A percentile compares a stretch with the other conserved stretches of the same genome.
Evolutionary conservation across 116 monocot species (phyloP).

Genomic region (Zostera marina): DNA sequence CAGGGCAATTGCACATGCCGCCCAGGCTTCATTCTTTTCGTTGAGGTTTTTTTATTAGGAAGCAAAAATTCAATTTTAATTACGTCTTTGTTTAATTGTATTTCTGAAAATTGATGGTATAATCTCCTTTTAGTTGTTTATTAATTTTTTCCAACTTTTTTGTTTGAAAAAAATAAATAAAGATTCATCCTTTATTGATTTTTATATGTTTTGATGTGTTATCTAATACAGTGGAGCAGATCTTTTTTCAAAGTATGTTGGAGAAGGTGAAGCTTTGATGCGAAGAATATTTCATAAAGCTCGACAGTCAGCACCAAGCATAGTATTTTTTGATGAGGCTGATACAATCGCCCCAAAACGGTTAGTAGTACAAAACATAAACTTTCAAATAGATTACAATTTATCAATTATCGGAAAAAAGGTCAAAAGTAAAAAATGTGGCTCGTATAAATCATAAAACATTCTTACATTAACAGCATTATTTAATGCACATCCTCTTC

Average conservation of each 20-base stretch:
- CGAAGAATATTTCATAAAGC: constrained; percentile 79
- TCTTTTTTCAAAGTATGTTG: constrained; percentile 88
- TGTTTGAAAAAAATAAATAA: not conserved
- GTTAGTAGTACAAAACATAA: constrained; percentile 18
- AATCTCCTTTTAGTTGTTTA: too few species aligned
- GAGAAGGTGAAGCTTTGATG: constrained; percentile 83
- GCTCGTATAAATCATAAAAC: too few species aligned
- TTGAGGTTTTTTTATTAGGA: constrained; percentile 38
- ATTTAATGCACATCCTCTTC: too few species aligned
- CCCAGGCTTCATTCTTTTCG: constrained; percentile 88
- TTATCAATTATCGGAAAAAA: not conserved
- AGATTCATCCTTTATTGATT: not conserved
- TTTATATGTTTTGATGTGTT: not conserved
- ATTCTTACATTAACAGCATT: too few species aligned
- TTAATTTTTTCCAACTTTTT: too few species aligned
- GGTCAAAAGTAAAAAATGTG: not conserved
- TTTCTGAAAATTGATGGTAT: too few species aligned
- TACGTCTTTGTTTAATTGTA: not conserved
- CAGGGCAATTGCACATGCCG: constrained; percentile 84
- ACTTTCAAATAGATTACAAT: not conserved
- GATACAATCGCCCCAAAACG: constrained; percentile 91
- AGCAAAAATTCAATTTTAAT: not conserved
- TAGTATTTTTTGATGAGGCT: constrained; percentile 93
- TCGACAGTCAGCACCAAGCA: constrained; percentile 72
- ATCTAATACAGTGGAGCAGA: constrained; percentile 66